Base-by-base conservation (phyloP, 208 protist genomes). In the Crithidia brevicula region DNA sequence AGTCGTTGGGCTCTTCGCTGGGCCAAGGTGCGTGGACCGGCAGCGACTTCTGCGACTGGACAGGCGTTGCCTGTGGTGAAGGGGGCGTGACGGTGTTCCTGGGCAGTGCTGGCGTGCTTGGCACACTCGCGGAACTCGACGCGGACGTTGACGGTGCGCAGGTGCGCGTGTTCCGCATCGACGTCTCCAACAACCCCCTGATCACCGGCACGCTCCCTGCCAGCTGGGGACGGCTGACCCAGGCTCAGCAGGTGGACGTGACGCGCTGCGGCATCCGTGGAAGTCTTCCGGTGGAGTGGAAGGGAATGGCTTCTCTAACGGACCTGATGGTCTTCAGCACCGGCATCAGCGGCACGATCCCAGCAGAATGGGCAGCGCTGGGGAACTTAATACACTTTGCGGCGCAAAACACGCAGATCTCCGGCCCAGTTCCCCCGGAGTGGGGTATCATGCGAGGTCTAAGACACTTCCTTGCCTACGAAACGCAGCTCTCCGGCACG, bases 1-100 rank as follows among this genome's bases (percentile, higher is more conserved):
- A 40, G 42, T 40, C 58, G 20, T 64, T 64, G n/a, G 58, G 43
- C 1, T 43, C 20, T n/a, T 43, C 46, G 31, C 36, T 66, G 59
- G 31, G 46, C 6, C 31, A 56, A 28, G 20, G 50, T 28, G 28
- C 36, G 36, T 40, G 36, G 36, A 40, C 36, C 36, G 36, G 36
- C 36, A 16, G 10, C 36, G 8, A 7, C 10, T 40, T 40, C 36
- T 40, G 36, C 36, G 36, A 40, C 36, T 40, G 36, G 36, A 40
- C 36, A 13, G 36, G 15, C 10, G 36, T 40, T 40, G 36, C 15
- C 36, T 40, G 36, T 40, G 36, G 8, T 40, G 0, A 0, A 7
- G 36, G 15, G 8, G 10, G 10, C 36, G 36, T 40, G 36, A 13
- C 15, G 9, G 18, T 64, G 5, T 4, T 36, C n/a, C 5, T 47